Conservation (phyloP, 2,329 filamentous ascomycete species). For the Trichoderma guizhouense region DNA sequence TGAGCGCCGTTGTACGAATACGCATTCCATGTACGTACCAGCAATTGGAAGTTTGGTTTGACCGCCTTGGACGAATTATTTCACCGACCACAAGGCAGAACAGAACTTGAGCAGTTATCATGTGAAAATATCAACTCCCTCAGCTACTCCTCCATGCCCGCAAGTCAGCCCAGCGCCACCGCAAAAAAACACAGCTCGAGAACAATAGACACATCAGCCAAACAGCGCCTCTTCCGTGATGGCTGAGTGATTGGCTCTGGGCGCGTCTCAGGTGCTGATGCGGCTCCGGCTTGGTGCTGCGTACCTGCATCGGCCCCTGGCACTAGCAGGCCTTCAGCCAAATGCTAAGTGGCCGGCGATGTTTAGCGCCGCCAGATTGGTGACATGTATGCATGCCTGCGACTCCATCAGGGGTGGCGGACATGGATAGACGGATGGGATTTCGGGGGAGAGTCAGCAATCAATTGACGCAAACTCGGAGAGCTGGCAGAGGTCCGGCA, state of each 20-base stretch:
- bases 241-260: conserved; percentile 30
- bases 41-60: neutral
- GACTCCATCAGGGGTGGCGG: conserved; percentile 4
- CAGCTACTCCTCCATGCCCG: neutral
- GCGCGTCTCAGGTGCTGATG: conserved; percentile 32
- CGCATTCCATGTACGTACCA: neutral
- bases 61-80: neutral
- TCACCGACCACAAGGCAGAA: neutral
- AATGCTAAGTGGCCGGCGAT: neutral
- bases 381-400: neutral
- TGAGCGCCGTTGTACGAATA: neutral
- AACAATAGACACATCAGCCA: neutral
- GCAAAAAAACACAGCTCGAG: neutral
- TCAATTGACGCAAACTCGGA: neutral
- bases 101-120: neutral
- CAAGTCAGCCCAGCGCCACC: neutral
- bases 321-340: neutral
- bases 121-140: too few relatives aligned
- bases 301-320: conserved; percentile 27
- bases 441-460: neutral
- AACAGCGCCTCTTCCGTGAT: conserved; percentile 1
- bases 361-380: neutral
- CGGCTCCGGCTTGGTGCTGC: conserved; percentile 10
- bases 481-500: neutral
- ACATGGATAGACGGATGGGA: neutral